Evolutionary conservation across 768 basidiomycete species (phyloP).

Genomic region (Tubosaeta brunneosetosa): DNA sequence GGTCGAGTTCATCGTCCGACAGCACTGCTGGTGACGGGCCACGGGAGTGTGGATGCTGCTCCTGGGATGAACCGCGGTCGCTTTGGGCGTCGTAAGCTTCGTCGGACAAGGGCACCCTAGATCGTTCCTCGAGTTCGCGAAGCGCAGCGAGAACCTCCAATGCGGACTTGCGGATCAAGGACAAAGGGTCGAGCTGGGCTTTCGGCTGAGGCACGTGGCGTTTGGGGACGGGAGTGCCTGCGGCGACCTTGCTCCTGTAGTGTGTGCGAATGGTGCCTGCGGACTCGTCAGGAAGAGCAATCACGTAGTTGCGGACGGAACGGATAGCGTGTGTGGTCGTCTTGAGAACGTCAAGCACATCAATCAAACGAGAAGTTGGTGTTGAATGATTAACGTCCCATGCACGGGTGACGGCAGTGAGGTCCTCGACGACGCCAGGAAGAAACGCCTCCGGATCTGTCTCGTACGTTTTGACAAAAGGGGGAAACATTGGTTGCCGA

Average conservation of each 20-base stretch:
- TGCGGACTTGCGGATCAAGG: slow-evolving; percentile 68
- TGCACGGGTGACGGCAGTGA: slow-evolving; percentile 53
- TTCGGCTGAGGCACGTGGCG: slow-evolving; percentile 31
- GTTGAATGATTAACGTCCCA: slow-evolving; percentile 42
- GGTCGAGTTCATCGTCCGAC: slow-evolving; percentile 36
- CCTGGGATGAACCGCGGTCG: slow-evolving; percentile 50
- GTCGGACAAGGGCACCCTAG: slow-evolving; percentile 70
- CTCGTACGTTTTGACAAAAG: slow-evolving; percentile 60
- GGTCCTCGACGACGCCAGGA: slow-evolving; percentile 73
- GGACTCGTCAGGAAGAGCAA: slow-evolving; percentile 76
- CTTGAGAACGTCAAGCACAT: slow-evolving; percentile 70
- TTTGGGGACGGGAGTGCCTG: slow-evolving; percentile 31
- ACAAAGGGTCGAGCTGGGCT: slow-evolving; percentile 53
- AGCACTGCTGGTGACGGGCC: slow-evolving; percentile 40
- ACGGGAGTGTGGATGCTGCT: slow-evolving; percentile 35
- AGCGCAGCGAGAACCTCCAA: slow-evolving; percentile 80
- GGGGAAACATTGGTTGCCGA: slow-evolving; percentile 42
- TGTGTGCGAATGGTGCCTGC: slow-evolving; percentile 50
- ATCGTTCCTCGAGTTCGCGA: slow-evolving; percentile 73
- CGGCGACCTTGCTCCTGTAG: slow-evolving; percentile 51
- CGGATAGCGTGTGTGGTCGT: slow-evolving; percentile 78
- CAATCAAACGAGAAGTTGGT: slow-evolving; percentile 32
- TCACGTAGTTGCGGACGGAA: slow-evolving; percentile 76
- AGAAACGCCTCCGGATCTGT: slow-evolving; percentile 74
- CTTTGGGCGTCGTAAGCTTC: slow-evolving; percentile 82